Percentiles rank a stretch among this genome's conserved stretches.
Conservation (phyloP, 2,329 filamentous ascomycete genomes). For the Xylaria sp. region DNA sequence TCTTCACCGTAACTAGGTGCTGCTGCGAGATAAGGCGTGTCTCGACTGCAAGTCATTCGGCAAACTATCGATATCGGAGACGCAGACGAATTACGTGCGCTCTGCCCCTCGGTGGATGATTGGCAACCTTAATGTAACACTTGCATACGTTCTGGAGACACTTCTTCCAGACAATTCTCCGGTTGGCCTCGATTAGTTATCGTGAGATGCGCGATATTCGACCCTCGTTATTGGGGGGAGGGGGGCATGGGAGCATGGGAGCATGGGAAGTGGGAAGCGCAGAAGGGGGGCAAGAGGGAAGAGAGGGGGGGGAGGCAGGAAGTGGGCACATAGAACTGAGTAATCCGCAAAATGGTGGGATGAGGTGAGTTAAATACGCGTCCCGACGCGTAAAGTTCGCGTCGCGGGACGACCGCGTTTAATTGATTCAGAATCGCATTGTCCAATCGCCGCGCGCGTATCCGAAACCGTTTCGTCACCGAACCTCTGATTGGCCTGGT, state of each 20-base stretch:
- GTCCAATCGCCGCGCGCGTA: slow-evolving; percentile 19
- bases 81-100: not conserved
- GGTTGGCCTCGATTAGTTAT: slow-evolving; percentile 23
- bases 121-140: slow-evolving; percentile 8
- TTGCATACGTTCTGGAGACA: slow-evolving; percentile 18
- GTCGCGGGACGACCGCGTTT: slow-evolving; percentile 22
- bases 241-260: not conserved
- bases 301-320: slow-evolving; percentile 2
- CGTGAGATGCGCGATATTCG: slow-evolving; percentile 15
- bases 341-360: not conserved
- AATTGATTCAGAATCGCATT: slow-evolving; percentile 15
- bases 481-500: slow-evolving; percentile 12
- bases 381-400: slow-evolving; percentile 26
- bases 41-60: not conserved
- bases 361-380: slow-evolving; percentile 15
- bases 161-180: slow-evolving; percentile 21
- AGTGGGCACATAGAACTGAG: not conserved
- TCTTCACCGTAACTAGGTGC: too few relatives aligned
- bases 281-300: not conserved
- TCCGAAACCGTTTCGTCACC: slow-evolving; percentile 10
- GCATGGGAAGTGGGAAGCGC: not conserved
- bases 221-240: slow-evolving; percentile 2
- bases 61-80: not conserved
- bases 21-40: not conserved
- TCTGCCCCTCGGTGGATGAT: slow-evolving; percentile 1